phyloP scores from a whole-genome alignment of 2,329 filamentous ascomycete genomes.

The Diaporthe sp. region DNA sequence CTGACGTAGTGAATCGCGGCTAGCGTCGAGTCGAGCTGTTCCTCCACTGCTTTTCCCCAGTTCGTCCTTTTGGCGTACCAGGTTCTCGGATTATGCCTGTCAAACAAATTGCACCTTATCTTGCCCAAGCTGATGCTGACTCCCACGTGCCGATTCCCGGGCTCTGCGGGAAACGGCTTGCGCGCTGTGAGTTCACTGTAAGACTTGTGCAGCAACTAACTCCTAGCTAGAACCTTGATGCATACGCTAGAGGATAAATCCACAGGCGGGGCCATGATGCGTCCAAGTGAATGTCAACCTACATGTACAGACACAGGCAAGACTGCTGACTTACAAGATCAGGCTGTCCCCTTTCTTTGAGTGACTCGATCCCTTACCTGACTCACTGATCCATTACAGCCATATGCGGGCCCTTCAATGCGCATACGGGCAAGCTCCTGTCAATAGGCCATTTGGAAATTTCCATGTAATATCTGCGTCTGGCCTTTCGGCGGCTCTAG shows the following conservation, averaged over 20 bases:
- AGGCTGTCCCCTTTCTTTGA: neutral
- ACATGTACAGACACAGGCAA: neutral
- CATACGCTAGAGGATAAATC: neutral
- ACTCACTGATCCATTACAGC: neutral
- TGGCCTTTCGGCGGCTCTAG: no score
- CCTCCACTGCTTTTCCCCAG: neutral
- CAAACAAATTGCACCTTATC: neutral
- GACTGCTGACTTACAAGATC: neutral
- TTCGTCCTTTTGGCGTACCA: neutral
- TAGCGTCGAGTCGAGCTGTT: slow-evolving; percentile 1
- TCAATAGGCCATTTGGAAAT: neutral
- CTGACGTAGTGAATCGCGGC: slow-evolving; percentile 10
- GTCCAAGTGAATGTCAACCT: neutral
- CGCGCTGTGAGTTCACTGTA: neutral
- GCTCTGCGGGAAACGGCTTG: neutral
- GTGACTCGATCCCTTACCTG: neutral
- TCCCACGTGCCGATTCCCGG: neutral
- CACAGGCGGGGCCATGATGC: neutral
- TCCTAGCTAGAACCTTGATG: neutral
- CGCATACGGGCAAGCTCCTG: no score
- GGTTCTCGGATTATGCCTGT: neutral
- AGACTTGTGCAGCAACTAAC: neutral
- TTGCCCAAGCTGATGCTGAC: neutral
- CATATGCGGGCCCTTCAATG: no score
- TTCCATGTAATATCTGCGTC: neutral